phyloP scores from a whole-genome alignment of 768 basidiomycete species.

The Chalciporus chontae region DNA sequence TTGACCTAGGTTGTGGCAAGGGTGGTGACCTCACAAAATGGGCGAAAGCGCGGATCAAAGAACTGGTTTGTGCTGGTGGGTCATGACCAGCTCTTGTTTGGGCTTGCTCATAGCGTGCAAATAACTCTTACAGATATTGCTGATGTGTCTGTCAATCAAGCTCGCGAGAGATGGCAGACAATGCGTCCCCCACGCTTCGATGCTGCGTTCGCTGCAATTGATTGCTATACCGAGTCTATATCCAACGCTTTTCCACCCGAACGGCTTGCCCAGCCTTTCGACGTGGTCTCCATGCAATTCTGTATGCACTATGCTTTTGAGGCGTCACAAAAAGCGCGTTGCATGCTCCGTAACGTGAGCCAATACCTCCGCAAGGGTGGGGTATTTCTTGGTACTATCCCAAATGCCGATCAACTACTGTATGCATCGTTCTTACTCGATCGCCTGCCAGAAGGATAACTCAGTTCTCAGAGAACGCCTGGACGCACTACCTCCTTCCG shows the following conservation, averaged over 20 bases:
- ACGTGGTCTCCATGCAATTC: slow-evolving; percentile 98
- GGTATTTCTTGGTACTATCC: slow-evolving; percentile 95
- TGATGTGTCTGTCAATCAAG: slow-evolving; percentile 82
- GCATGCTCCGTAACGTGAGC: slow-evolving; percentile 91
- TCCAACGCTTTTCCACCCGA: slow-evolving; percentile 63
- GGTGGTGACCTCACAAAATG: slow-evolving; percentile 97
- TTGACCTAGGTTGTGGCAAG: slow-evolving; percentile 99
- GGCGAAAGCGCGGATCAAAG: slow-evolving; percentile 78
- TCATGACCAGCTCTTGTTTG: slow-evolving; percentile 10
- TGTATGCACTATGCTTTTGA: slow-evolving; percentile 99
- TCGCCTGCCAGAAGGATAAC: slow-evolving; percentile 13
- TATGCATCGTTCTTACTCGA: slow-evolving; percentile 39
- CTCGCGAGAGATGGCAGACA: slow-evolving; percentile 64
- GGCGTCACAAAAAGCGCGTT: slow-evolving; percentile 76
- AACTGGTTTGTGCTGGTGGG: slow-evolving; percentile 80
- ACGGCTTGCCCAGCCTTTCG: slow-evolving; percentile 68
- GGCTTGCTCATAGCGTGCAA: neutral
- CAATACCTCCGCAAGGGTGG: slow-evolving; percentile 79
- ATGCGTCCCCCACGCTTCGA: slow-evolving; percentile 56
- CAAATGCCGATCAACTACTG: slow-evolving; percentile 83
- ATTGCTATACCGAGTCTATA: slow-evolving; percentile 81
- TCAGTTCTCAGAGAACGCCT: slow-evolving; percentile 57
- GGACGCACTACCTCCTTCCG: slow-evolving; percentile 61
- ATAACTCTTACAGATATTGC: slow-evolving; percentile 68
- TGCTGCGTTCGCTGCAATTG: slow-evolving; percentile 80